A percentile compares a stretch with the other conserved stretches of the same genome.
Conservation (phyloP, 1,139 yeast species). For the Torulaspora pretoriensis region DNA sequence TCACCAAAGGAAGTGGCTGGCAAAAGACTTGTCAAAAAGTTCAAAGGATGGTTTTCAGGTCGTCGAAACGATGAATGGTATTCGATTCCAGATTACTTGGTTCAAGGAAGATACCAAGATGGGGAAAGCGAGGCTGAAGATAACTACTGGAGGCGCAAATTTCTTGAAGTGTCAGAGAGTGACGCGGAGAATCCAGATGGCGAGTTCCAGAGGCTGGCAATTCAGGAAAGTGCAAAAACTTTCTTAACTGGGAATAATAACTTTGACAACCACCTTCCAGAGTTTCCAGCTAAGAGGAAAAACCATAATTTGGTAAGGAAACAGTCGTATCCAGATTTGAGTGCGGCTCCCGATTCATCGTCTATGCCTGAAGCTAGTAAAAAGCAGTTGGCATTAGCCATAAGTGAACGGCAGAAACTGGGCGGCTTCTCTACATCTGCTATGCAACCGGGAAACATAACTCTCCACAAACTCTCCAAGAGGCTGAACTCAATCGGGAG, state of each 20-base stretch:
- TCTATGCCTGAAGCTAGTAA: neutral
- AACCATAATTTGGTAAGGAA: neutral
- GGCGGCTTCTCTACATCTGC: slow-evolving; percentile 9
- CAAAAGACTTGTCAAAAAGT: slow-evolving; percentile 9
- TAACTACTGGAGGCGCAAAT: neutral
- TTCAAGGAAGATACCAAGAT: neutral
- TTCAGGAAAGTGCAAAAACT: slow-evolving; percentile 23
- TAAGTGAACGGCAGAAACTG: slow-evolving; percentile 11
- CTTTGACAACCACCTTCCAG: slow-evolving; percentile 14
- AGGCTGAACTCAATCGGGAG: slow-evolving; percentile 24
- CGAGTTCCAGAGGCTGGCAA: neutral
- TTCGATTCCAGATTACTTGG: slow-evolving; percentile 1
- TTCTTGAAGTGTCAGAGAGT: slow-evolving; percentile 1
- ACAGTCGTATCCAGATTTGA: neutral
- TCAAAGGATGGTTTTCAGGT: slow-evolving; percentile 11
- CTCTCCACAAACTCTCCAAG: slow-evolving; percentile 22
- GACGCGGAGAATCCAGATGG: neutral
- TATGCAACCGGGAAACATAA: slow-evolving; percentile 12
- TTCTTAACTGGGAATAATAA: slow-evolving; percentile 23
- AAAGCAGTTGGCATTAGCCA: slow-evolving; percentile 11
- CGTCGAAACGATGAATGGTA: slow-evolving; percentile 3
- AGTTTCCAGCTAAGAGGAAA: slow-evolving; percentile 10
- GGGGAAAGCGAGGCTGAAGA: neutral
- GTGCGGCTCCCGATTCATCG: neutral
- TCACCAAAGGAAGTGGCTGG: slow-evolving; percentile 8